Conservation (phyloP, 495 filamentous ascomycete species). For the Xylaria cubensis region DNA sequence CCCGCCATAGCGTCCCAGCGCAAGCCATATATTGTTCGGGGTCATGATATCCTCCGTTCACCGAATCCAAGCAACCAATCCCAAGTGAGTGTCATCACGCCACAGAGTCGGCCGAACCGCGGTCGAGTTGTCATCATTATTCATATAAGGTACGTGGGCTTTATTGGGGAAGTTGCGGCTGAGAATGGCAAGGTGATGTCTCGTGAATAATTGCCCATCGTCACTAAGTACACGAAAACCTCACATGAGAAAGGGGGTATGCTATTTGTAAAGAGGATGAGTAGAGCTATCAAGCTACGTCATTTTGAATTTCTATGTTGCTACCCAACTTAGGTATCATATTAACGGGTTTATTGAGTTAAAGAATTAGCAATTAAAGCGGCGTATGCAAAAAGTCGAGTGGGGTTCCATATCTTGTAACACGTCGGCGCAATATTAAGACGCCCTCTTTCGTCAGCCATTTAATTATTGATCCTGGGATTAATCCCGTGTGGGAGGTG, state of each 20-base stretch:
- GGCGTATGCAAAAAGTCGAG: background rate
- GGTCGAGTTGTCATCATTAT: background rate
- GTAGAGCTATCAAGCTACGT: background rate
- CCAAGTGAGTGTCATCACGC: background rate
- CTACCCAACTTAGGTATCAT: background rate
- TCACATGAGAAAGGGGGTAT: background rate
- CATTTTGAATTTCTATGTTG: background rate
- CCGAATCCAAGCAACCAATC: background rate
- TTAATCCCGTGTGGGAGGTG: background rate
- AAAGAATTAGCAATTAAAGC: background rate
- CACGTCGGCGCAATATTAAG: background rate
- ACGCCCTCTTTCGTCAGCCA: background rate
- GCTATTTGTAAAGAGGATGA: background rate
- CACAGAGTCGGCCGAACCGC: conserved; percentile 4
- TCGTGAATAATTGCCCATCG: background rate
- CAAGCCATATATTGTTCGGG: background rate
- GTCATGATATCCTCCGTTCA: background rate
- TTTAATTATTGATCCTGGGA: background rate
- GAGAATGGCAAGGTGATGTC: background rate
- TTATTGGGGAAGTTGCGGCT: background rate
- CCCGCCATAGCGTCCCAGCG: background rate
- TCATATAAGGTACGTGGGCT: background rate
- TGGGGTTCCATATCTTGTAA: background rate
- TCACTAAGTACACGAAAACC: background rate
- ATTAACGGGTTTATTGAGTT: background rate